Evolutionary conservation across 345 rosid genomes (phyloP).

Genomic region (Lepidium didymum): DNA sequence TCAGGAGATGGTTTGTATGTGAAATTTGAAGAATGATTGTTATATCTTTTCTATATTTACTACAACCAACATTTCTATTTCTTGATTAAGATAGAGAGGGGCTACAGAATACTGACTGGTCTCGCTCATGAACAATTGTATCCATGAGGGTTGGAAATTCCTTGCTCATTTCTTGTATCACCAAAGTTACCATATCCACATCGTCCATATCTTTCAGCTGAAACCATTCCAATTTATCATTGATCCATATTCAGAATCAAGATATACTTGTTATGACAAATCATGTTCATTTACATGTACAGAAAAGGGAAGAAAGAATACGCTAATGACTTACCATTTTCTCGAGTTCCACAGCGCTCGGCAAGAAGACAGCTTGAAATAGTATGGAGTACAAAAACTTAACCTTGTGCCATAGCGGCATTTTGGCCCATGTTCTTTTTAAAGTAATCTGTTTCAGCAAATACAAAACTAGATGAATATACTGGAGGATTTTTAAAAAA

Average conservation of each 20-base stretch:
- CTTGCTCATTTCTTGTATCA: conserved; percentile 98
- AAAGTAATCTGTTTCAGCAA: conserved; percentile 61
- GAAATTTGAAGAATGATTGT: neutral
- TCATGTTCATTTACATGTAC: neutral
- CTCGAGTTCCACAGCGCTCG: conserved; percentile 77
- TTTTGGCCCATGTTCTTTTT: conserved; percentile 81
- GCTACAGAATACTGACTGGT: conserved; percentile 62
- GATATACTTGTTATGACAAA: neutral
- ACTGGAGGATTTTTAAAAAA: neutral
- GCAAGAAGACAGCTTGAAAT: conserved; percentile 88
- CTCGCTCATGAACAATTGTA: conserved; percentile 92
- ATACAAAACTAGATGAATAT: conserved; percentile 9
- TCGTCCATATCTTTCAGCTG: conserved; percentile 95
- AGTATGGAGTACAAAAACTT: conserved; percentile 65
- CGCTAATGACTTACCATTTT: conserved; percentile 55
- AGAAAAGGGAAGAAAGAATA: neutral
- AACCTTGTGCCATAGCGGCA: conserved; percentile 93
- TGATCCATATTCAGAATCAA: neutral
- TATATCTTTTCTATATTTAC: neutral
- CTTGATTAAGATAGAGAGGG: neutral
- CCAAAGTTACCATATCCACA: conserved; percentile 90
- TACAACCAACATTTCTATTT: neutral
- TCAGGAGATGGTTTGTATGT: neutral
- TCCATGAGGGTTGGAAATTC: conserved; percentile 91
- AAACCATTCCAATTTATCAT: conserved; percentile 3